Percentiles rank a stretch among this genome's conserved stretches.
These are phyloP conservation scores for Gentiana macrophylla DNA, from an alignment of 257 asterid species.

Conservation along the genomic window DNA sequence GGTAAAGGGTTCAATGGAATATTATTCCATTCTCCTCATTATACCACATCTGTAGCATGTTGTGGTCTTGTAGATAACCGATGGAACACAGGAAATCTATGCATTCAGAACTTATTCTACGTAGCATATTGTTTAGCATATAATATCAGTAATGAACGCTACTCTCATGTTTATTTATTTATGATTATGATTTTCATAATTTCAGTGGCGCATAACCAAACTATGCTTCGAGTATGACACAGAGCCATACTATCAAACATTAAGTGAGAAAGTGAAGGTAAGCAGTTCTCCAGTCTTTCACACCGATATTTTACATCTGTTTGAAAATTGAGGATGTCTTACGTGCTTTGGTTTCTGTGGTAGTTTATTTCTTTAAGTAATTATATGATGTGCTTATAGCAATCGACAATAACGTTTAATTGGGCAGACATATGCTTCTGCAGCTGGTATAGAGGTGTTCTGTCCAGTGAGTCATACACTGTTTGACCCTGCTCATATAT, in stretches of 20 bases:
- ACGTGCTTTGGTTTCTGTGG: neutral
- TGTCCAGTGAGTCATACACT: constrained; percentile 93
- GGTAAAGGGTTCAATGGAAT: too few species aligned
- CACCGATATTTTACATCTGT: neutral
- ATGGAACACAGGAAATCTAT: too few species aligned
- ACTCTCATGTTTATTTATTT: neutral
- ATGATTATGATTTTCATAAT: neutral
- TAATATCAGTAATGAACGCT: too few species aligned
- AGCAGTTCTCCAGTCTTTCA: neutral
- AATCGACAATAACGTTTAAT: constrained; percentile 7
- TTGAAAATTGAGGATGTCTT: neutral
- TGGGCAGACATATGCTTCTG: constrained; percentile 47
- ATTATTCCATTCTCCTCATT: too few species aligned
- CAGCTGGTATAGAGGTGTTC: constrained; percentile 55
- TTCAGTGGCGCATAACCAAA: constrained; percentile 78
- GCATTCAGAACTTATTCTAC: too few species aligned
- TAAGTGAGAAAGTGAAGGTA: constrained; percentile 64
- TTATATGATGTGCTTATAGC: neutral
- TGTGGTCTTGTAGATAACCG: too few species aligned
- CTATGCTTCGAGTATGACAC: constrained; percentile 87
- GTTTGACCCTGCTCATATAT: constrained; percentile 75
- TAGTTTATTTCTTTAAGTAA: neutral
- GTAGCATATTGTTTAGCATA: too few species aligned
- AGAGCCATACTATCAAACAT: constrained; percentile 78
- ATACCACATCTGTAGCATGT: too few species aligned